Evolutionary conservation across 129 eudicot species (phyloP).

Genomic region (Pseudognaphalium luteoalbum): DNA sequence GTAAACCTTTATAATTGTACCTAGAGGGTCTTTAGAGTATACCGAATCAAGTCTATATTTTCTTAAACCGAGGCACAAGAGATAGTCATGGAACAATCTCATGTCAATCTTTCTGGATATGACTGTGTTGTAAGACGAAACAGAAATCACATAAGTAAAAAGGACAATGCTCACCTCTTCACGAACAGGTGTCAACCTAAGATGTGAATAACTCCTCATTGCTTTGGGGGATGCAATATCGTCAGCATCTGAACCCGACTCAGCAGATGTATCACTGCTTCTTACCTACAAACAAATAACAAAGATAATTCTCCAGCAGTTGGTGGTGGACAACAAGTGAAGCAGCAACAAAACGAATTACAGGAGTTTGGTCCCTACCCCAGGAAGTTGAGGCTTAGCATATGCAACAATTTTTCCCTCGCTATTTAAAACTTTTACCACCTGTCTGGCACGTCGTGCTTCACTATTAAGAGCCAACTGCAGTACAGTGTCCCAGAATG

Average conservation of each 20-base stretch:
- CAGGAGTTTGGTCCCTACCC: conserved; percentile 39
- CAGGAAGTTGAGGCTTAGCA: conserved; percentile 75
- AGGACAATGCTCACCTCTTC: conserved; percentile 64
- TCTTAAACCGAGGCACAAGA: neutral
- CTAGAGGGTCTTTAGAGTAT: neutral
- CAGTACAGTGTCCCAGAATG: conserved; percentile 26
- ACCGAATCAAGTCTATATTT: neutral
- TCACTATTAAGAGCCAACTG: conserved; percentile 89
- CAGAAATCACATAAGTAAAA: neutral
- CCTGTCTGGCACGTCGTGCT: conserved; percentile 84
- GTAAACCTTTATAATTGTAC: neutral
- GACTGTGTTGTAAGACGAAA: neutral
- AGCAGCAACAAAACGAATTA: neutral
- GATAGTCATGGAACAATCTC: neutral
- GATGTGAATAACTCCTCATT: conserved; percentile 63
- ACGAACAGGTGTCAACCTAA: conserved; percentile 89
- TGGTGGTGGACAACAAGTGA: neutral
- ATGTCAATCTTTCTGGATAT: neutral
- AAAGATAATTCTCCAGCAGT: neutral
- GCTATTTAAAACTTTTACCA: conserved; percentile 83
- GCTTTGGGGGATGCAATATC: conserved; percentile 95
- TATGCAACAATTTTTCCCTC: conserved; percentile 89
- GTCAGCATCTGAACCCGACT: conserved; percentile 98
- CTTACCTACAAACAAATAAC: conserved; percentile 48
- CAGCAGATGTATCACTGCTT: conserved; percentile 92